phyloP scores from a whole-genome alignment of 2,329 filamentous ascomycete species.

The Hymenoscyphus repandus region DNA sequence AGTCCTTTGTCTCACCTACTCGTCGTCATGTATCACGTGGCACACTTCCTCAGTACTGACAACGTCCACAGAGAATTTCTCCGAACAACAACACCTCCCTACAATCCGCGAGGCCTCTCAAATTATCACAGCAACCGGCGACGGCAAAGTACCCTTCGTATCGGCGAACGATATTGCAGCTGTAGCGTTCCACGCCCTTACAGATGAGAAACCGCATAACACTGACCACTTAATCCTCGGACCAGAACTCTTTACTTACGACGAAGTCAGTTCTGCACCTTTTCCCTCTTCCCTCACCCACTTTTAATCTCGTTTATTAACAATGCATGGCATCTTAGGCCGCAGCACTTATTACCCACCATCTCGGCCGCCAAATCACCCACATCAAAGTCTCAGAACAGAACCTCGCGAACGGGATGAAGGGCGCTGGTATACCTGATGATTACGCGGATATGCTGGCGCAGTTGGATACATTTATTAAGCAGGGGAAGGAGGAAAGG shows the following conservation, averaged over 20 bases:
- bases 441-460: conserved; percentile 20
- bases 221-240: conserved; percentile 35
- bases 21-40: neutral
- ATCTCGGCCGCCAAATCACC: conserved; percentile 14
- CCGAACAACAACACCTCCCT: conserved; percentile 27
- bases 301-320: neutral
- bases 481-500: conserved; percentile 16
- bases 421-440: conserved; percentile 5
- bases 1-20: too few species aligned
- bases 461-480: conserved; percentile 17
- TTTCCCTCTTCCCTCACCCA: neutral
- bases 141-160: conserved; percentile 43
- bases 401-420: conserved; percentile 11
- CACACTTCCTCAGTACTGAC: neutral
- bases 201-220: conserved; percentile 35
- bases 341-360: conserved; percentile 12
- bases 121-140: conserved; percentile 39
- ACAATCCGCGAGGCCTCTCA: conserved; percentile 36
- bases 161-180: conserved; percentile 42
- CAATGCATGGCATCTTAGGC: conserved; percentile 2
- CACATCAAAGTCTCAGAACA: conserved; percentile 18
- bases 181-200: conserved; percentile 38
- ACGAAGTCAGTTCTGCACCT: conserved; percentile 23
- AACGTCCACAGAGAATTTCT: conserved; percentile 39
- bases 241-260: conserved; percentile 30